phyloP scores from a whole-genome alignment of 768 basidiomycete species.

The Neoboletus magnificus region DNA sequence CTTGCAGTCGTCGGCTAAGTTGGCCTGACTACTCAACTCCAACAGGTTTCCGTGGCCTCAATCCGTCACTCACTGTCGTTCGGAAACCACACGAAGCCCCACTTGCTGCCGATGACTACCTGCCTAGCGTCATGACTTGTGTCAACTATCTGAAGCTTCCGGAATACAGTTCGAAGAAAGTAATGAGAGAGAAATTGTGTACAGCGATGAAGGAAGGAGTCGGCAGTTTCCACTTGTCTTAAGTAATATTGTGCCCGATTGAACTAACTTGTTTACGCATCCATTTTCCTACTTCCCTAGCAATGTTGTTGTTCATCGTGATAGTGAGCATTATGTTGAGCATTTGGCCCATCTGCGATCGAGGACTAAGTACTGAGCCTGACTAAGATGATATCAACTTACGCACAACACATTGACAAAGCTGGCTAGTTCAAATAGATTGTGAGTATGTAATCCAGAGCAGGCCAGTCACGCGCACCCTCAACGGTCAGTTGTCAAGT shows the following conservation, averaged over 20 bases:
- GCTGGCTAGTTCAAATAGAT: too few species aligned
- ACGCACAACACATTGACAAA: too few species aligned
- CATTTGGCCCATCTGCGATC: background rate
- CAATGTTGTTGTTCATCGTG: conserved; percentile 12
- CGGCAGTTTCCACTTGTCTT: conserved; percentile 97
- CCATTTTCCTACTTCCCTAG: conserved; percentile 4
- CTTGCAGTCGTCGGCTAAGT: background rate
- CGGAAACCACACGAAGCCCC: conserved; percentile 94
- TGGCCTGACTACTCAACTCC: background rate
- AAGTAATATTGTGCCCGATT: conserved; percentile 24
- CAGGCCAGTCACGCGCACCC: too few species aligned
- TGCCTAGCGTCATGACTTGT: conserved; percentile 99
- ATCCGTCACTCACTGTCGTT: conserved; percentile 92
- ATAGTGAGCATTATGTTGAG: conserved; percentile 8
- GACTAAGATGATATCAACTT: too few species aligned
- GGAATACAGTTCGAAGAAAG: conserved; percentile 85
- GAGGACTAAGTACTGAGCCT: too few species aligned
- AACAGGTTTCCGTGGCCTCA: conserved; percentile 89
- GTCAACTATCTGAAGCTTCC: conserved; percentile 96
- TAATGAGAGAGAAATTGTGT: conserved; percentile 79
- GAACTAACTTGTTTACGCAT: conserved; percentile 24
- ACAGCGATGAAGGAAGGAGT: conserved; percentile 91
- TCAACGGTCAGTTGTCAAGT: too few species aligned
- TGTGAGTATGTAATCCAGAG: too few species aligned
- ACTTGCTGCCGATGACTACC: conserved; percentile 86